Evolutionary conservation across 371 early-diverging fungal species (phyloP).

Genomic region (Mucor piriformis): DNA sequence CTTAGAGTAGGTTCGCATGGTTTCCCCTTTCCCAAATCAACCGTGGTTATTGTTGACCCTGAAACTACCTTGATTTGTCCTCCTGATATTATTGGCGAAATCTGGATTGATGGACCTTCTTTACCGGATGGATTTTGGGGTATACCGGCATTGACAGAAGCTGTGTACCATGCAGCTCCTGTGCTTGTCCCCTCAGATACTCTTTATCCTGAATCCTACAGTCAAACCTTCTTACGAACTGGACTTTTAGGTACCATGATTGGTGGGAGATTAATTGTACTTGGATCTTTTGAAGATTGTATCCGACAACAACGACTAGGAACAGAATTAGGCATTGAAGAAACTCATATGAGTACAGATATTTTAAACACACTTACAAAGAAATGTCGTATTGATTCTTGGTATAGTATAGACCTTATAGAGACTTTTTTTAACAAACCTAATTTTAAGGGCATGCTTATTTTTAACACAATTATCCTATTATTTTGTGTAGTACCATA

Average conservation of each 20-base stretch:
- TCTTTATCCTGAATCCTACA: constrained; percentile 48
- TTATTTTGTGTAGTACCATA: constrained; percentile 43
- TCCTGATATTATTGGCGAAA: constrained; percentile 79
- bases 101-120: constrained; percentile 81
- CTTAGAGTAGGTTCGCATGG: constrained; percentile 58
- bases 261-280: constrained; percentile 69
- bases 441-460: neutral
- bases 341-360: constrained; percentile 56
- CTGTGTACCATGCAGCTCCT: constrained; percentile 73
- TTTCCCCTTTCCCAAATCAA: constrained; percentile 62
- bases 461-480: neutral
- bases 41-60: constrained; percentile 84
- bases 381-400: constrained; percentile 57
- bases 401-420: constrained; percentile 53
- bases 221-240: constrained; percentile 72
- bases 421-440: no score
- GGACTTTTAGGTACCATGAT: constrained; percentile 80
- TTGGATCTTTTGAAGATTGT: constrained; percentile 79
- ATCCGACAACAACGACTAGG: constrained; percentile 61
- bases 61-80: constrained; percentile 75
- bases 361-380: constrained; percentile 56
- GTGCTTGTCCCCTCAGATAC: constrained; percentile 56
- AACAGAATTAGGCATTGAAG: constrained; percentile 50
- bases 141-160: constrained; percentile 71
- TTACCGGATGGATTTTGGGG: constrained; percentile 84